Evolutionary conservation across 2,329 filamentous ascomycete genomes (phyloP).

Genomic region (Fusarium siculi): DNA sequence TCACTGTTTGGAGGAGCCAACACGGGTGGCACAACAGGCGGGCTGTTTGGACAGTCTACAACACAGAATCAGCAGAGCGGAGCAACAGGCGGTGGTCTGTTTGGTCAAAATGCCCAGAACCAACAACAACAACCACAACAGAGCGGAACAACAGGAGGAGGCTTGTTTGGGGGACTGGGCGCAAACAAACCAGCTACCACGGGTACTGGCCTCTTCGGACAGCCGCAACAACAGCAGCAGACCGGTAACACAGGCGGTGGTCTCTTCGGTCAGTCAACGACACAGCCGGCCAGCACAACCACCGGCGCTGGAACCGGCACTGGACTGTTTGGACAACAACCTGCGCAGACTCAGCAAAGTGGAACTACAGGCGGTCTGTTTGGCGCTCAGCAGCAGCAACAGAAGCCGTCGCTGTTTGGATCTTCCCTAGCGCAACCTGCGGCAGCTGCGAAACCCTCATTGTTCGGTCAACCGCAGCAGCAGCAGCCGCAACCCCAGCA

Average conservation of each 20-base stretch:
- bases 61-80: slow-evolving; percentile 41
- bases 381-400: slow-evolving; percentile 38
- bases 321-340: slow-evolving; percentile 44
- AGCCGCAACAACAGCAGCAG: slow-evolving; percentile 38
- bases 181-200: slow-evolving; percentile 40
- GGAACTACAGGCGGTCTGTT: slow-evolving; percentile 38
- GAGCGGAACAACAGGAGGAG: slow-evolving; percentile 39
- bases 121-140: slow-evolving; percentile 35
- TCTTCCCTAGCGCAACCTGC: slow-evolving; percentile 40
- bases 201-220: slow-evolving; percentile 40
- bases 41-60: slow-evolving; percentile 47
- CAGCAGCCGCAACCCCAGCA: slow-evolving; percentile 46
- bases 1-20: slow-evolving; percentile 42
- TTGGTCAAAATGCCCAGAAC: slow-evolving; percentile 41
- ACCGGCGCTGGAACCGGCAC: slow-evolving; percentile 38
- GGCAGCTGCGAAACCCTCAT: slow-evolving; percentile 47
- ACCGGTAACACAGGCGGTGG: slow-evolving; percentile 31
- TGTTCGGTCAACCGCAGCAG: slow-evolving; percentile 49
- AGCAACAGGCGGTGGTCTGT: slow-evolving; percentile 39
- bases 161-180: slow-evolving; percentile 48
- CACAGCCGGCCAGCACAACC: slow-evolving; percentile 28
- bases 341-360: slow-evolving; percentile 31
- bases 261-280: slow-evolving; percentile 44
- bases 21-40: slow-evolving; percentile 42
- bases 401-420: slow-evolving; percentile 51